Evolutionary conservation across 345 rosid species (phyloP), one percentile per base, ranked within the genome.

Genomic region (Brassica cretica): DNA sequence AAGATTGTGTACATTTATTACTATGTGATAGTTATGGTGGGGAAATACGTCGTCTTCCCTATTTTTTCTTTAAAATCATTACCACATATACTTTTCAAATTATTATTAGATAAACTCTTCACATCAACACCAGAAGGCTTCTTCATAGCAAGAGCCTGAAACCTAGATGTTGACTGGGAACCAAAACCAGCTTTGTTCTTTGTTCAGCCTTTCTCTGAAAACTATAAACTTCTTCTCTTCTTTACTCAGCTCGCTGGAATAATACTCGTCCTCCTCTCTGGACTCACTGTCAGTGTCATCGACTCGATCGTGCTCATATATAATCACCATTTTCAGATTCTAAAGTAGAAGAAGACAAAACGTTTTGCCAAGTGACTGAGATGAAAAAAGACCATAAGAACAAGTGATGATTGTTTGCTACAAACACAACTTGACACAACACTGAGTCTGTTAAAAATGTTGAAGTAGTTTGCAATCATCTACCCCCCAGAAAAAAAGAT

Each of bases 391-490:
- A 46, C n/a, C 55, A 46, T 12, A 46, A n/a, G 8, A 51, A 51
- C 56, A 51, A 51, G 56, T n/a, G 56, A 51, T 51, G 56, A 51
- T 51, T 51, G 56, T 51, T 51, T 51, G 56, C 8, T 51, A 51
- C 56, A 51, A 51, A 51, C 56, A 51, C 8, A 51, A 51, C 27
- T 73, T 73, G 46, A 62, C 60, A 72, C 68, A 64, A 64, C 72
- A 69, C 3, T 18, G 18, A 62, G 37, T 68, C 73, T 44, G 8
- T 24, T n/a, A n/a, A 49, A 33, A 70, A 62, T 62, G 39, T 30
- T 32, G 15, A 35, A 63, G 4, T 12, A 32, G 39, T 68, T 61
- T 70, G 30, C 11, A 24, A 51, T 14, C 55, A 0, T 61, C 63
- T 68, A 24, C 64, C 64, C 64, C 64, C 64, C 64, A 12, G 14